phyloP scores from a whole-genome alignment of 805 yeast genomes.

The Candida saitoana region DNA sequence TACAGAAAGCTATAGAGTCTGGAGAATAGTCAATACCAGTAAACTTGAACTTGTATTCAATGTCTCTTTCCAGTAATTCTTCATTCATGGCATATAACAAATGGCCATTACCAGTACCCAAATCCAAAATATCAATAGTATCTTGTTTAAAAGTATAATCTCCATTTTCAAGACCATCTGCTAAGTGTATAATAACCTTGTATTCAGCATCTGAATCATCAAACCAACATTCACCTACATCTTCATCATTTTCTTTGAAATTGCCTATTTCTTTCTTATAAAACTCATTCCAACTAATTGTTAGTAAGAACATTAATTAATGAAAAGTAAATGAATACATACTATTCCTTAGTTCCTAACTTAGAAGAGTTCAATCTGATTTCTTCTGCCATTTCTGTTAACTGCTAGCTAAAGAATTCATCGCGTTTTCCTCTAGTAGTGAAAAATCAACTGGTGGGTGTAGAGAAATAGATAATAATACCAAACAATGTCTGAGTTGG shows the following conservation, averaged over 20 bases:
- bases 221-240: constrained; percentile 96
- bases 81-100: constrained; percentile 64
- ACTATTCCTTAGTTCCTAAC: constrained; percentile 82
- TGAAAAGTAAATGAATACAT: constrained; percentile 18
- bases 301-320: constrained; percentile 3
- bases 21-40: constrained; percentile 84
- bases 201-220: constrained; percentile 90
- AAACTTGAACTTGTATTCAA: constrained; percentile 14
- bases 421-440: too few species aligned
- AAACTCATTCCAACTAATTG: constrained; percentile 90
- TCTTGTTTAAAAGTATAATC: constrained; percentile 20
- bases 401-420: too few species aligned
- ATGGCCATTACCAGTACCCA: constrained; percentile 98
- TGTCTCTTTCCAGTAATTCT: constrained; percentile 51
- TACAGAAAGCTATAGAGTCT: constrained; percentile 74
- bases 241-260: constrained; percentile 69
- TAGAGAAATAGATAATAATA: too few species aligned
- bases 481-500: constrained; percentile 2
- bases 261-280: constrained; percentile 70
- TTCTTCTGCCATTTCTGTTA: constrained; percentile 18
- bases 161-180: constrained; percentile 41
- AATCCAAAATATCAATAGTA: constrained; percentile 54
- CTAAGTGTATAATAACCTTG: constrained; percentile 70
- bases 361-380: constrained; percentile 65
- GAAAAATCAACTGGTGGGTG: too few species aligned